A percentile compares a stretch with the other conserved stretches of the same genome.
Evolutionary conservation across 2,329 filamentous ascomycete species (phyloP).

Genomic region (Diaporthe citriasiana): DNA sequence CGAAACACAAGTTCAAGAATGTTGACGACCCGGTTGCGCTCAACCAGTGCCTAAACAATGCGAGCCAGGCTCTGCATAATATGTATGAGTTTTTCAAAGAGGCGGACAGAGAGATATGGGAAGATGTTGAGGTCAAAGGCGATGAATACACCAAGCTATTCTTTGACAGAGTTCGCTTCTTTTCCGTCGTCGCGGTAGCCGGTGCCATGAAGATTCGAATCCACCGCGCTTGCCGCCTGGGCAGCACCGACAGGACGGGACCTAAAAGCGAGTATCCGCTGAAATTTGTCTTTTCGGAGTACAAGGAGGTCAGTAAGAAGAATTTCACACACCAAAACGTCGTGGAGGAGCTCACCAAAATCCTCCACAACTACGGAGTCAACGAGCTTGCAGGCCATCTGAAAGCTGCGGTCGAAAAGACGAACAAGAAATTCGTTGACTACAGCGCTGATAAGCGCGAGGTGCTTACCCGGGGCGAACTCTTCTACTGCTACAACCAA

Average conservation of each 20-base stretch:
- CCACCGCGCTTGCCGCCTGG: not conserved
- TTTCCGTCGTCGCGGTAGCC: conserved; percentile 19
- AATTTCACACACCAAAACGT: not conserved
- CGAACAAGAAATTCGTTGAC: not conserved
- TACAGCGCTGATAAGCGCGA: not conserved
- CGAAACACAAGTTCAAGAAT: not conserved
- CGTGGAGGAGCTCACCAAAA: not conserved
- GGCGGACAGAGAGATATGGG: not conserved
- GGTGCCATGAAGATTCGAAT: conserved; percentile 21
- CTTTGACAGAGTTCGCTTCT: conserved; percentile 36
- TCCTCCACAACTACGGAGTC: not conserved
- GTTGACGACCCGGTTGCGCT: not conserved
- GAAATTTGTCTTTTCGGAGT: not conserved
- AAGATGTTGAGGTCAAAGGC: not conserved
- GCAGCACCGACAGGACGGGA: not conserved
- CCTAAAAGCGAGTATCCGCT: not conserved
- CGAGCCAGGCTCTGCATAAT: conserved; percentile 32
- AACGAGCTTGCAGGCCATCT: not conserved
- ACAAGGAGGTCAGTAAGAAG: not conserved
- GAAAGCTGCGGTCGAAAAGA: not conserved
- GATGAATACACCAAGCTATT: not conserved
- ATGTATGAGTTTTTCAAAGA: conserved; percentile 35
- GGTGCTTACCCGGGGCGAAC: not conserved
- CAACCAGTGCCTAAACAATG: conserved; percentile 26
- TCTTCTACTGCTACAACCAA: conserved; percentile 9